These are phyloP conservation scores for Colletotrichum tofieldiae DNA, from an alignment of 2,329 filamentous ascomycete genomes.

Conservation along the genomic window DNA sequence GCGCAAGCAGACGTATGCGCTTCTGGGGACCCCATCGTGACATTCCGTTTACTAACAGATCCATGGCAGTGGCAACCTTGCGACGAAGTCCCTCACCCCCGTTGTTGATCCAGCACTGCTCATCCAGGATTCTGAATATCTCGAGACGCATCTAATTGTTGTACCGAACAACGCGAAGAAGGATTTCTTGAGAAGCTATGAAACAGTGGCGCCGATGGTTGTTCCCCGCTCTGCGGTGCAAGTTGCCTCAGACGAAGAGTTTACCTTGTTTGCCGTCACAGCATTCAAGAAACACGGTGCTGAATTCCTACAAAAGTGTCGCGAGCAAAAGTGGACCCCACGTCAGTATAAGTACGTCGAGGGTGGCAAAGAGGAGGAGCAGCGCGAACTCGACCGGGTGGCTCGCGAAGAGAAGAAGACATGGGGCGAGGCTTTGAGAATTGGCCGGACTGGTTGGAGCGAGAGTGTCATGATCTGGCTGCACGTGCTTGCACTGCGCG, in stretches of 20 bases:
- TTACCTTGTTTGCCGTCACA: conserved; percentile 88
- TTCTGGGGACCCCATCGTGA: not conserved
- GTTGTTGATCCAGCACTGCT: conserved; percentile 87
- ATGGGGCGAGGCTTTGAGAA: conserved; percentile 90
- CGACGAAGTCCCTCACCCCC: conserved; percentile 93
- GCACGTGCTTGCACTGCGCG: conserved; percentile 89
- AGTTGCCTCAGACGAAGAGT: conserved; percentile 90
- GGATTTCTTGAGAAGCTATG: conserved; percentile 91
- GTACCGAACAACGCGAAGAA: conserved; percentile 86
- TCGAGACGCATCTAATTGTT: conserved; percentile 94
- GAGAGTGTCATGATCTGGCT: conserved; percentile 97
- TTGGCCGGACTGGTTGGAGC: conserved; percentile 93
- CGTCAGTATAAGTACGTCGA: conserved; percentile 95
- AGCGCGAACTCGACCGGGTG: conserved; percentile 86
- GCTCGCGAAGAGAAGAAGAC: conserved; percentile 90
- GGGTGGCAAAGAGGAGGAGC: conserved; percentile 90
- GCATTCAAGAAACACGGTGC: conserved; percentile 92
- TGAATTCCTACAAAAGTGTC: conserved; percentile 93
- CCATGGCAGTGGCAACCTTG: conserved; percentile 82
- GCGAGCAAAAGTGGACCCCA: conserved; percentile 95
- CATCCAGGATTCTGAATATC: conserved; percentile 93
- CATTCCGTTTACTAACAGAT: conserved; percentile 35
- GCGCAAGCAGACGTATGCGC: conserved; percentile 85
- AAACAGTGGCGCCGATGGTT: conserved; percentile 91
- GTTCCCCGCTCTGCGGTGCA: conserved; percentile 89